Base-by-base conservation (phyloP, 495 filamentous ascomycete species). In the Beverwykella pulmonaria region DNA sequence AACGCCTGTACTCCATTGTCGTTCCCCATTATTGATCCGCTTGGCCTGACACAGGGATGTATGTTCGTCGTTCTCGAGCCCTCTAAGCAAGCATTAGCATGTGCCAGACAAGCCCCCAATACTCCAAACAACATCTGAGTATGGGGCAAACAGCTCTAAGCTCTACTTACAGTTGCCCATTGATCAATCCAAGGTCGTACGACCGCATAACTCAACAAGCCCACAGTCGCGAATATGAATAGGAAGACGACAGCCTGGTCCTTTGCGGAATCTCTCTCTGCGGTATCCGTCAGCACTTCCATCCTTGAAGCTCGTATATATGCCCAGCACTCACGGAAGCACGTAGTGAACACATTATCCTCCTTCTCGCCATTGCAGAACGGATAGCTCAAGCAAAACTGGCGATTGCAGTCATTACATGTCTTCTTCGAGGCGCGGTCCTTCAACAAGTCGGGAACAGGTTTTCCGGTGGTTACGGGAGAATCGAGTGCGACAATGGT, bases 201-300 rank as follows among this genome's bases (percentile, higher is more conserved):
- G 17, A 84, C 84, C 1, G 94, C 93, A 86, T 91, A 97, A 30
- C 80, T 82, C 59, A 98, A 79, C 67, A 98, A 74, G 2, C 90
- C 90, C n/a, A 86, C 82, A 5, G 93, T 97, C 34, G 90, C 88
- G 61, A 92, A 77, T 25, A 98, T 92, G 74, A 98, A 98, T 5
- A 92, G 88, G 74, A 93, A 90, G 0, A 98, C 93, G 26, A 98
- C 92, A 32, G 92, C 83, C 76, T 92, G 83, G 71, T 96, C 93
- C 77, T 97, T 97, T 60, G 83, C 80, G 29, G 90, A 93, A 75
- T 98, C 93, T 65, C 93, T 83, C 76, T 97, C 87, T 89, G 65
- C 29, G 48, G 12, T 34, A 23, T 29, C 23, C 23, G 58, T 60
- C 22, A 61, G 53, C 20, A 15, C 27, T n/a, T 58, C 68, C 44